Percentiles rank a stretch among this genome's conserved stretches.
Conservation (phyloP, 2,329 filamentous ascomycete genomes). For the Talaromyces pinophilus region DNA sequence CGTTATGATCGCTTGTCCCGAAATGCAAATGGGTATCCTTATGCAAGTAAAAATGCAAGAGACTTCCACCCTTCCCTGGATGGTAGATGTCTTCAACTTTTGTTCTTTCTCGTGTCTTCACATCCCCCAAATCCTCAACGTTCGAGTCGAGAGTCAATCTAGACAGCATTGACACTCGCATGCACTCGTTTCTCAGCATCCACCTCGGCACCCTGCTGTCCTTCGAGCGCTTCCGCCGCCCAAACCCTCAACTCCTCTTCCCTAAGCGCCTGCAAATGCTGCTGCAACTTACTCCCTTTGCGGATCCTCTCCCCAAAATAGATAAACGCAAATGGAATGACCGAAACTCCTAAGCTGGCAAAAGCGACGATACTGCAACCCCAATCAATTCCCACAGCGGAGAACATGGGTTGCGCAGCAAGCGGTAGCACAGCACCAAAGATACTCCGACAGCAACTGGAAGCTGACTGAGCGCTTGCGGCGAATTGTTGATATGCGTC, state of each 20-base stretch:
- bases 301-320: constrained; percentile 43
- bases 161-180: background rate
- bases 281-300: constrained; percentile 46
- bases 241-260: constrained; percentile 33
- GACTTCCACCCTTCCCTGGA: background rate
- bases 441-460: constrained; percentile 54
- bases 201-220: background rate
- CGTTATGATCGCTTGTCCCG: background rate
- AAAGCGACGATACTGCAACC: constrained; percentile 47
- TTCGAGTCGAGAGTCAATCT: background rate
- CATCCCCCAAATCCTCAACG: background rate
- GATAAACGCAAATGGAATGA: constrained; percentile 49
- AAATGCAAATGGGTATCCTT: constrained; percentile 12
- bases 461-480: constrained; percentile 57
- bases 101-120: background rate
- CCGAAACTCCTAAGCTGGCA: constrained; percentile 39
- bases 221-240: constrained; percentile 31
- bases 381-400: constrained; percentile 45
- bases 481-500: constrained; percentile 70
- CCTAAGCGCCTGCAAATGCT: constrained; percentile 41
- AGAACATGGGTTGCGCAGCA: constrained; percentile 48
- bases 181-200: constrained; percentile 1
- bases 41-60: constrained; percentile 2
- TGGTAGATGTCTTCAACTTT: background rate
- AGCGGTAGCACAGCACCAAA: constrained; percentile 62